phyloP scores from a whole-genome alignment of 371 early-diverging fungal species.

The Rhizopus delemar region DNA sequence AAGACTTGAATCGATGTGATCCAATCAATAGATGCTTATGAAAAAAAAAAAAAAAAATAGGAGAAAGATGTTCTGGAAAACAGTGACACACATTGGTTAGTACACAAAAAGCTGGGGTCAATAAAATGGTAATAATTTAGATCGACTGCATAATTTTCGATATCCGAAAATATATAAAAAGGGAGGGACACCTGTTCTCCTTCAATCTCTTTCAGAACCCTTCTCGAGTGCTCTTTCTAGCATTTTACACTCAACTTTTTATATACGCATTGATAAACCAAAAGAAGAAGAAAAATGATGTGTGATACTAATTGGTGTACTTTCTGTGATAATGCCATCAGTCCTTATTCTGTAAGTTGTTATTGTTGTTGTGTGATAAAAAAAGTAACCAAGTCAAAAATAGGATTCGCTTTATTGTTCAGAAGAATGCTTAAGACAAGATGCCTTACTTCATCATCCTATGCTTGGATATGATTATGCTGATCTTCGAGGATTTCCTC shows the following conservation, averaged over 20 bases:
- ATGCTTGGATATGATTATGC: constrained; percentile 37
- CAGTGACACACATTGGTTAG: neutral
- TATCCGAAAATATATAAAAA: too few species aligned
- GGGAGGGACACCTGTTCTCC: too few species aligned
- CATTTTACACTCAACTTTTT: too few species aligned
- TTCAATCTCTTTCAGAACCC: too few species aligned
- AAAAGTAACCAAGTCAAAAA: neutral
- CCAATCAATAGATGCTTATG: neutral
- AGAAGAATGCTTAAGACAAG: constrained; percentile 33
- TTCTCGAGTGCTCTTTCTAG: too few species aligned
- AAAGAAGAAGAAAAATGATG: constrained; percentile 5
- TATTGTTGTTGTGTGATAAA: neutral
- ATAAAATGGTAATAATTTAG: neutral
- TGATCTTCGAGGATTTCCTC: constrained; percentile 35
- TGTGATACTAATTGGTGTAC: constrained; percentile 37
- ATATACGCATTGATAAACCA: neutral
- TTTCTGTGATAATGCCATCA: constrained; percentile 32
- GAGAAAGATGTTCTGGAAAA: neutral
- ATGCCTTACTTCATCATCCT: constrained; percentile 33
- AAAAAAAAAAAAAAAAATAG: neutral
- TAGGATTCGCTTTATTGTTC: constrained; percentile 34
- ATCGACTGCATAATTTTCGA: too few species aligned
- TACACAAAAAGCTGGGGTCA: constrained; percentile 1
- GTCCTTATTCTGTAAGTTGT: constrained; percentile 13
- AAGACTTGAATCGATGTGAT: neutral